Base-by-base conservation (phyloP, 306 rosid genomes). In the Erythrophleum fordii region DNA sequence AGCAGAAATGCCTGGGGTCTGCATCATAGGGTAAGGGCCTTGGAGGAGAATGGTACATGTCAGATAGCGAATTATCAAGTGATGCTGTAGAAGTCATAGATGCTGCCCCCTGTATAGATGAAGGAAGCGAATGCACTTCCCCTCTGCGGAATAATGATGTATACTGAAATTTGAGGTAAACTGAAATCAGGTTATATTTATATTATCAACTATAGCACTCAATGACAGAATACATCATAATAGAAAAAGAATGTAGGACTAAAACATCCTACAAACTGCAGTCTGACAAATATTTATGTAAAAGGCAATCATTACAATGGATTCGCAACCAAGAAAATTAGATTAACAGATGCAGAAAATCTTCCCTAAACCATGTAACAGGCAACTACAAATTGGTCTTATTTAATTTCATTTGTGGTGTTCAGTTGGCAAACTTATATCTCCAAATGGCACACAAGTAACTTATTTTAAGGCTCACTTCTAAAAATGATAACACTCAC, bases 1-100 rank as follows among this genome's bases (percentile, higher is more conserved):
- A 84, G 65, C 89, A 93, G 84, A 85, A 81, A 83, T 72, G 82
- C 86, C 98, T 87, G 16, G 98, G 93, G 82, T 93, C 98, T 56
- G 85, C 98, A 83, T 96, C 99, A 73, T 96, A 96, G 76, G 99
- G 99, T 88, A 96, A 82, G 42, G 99, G 99, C 88, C 96, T 89
- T 44, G 98, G 99, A 82, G 97, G 99, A 83, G 99, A 93, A 55
- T 88, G 99, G 84, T 93, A 96, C 86, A 89, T 89, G 73, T 92
- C 98, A 77, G 97, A 87, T 31, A 96, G 67, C 64, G 97, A 88
- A 90, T 88, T 86, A 83, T 93, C 99, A 67, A 84, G 88, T 62
- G 98, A 89, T 60, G 92, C 87, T 25, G 98, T 48, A 59, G 97
- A 79, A 77, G 85, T 87, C 86, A 93, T 77, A 69, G 99, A 89